Conservation (phyloP, 2,329 filamentous ascomycete species). For the Scedosporium boydii region DNA sequence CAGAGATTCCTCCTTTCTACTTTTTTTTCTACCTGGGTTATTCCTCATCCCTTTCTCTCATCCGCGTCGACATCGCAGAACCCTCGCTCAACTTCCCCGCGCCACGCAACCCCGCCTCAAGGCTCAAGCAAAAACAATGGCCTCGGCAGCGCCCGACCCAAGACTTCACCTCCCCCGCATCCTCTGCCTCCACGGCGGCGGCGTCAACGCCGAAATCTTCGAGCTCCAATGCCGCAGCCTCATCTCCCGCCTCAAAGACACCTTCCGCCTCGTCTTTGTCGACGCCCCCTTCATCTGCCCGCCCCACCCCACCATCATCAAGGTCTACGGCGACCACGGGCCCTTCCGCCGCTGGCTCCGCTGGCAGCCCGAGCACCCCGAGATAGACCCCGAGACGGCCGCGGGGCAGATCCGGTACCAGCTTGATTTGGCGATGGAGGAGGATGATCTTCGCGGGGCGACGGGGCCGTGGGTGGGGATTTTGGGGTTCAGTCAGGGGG, state of each 20-base stretch:
- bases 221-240: constrained; percentile 53
- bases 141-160: neutral
- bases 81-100: neutral
- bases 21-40: neutral
- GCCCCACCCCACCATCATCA: constrained; percentile 51
- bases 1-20: neutral
- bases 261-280: constrained; percentile 64
- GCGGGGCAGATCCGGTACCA: constrained; percentile 28
- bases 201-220: constrained; percentile 64
- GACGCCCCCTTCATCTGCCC: constrained; percentile 57
- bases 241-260: constrained; percentile 32
- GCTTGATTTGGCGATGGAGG: constrained; percentile 37
- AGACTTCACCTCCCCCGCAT: constrained; percentile 46
- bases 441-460: constrained; percentile 38
- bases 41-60: neutral
- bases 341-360: constrained; percentile 57
- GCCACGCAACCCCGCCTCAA: neutral
- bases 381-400: constrained; percentile 35
- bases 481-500: constrained; percentile 59
- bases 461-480: constrained; percentile 50
- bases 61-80: neutral
- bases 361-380: constrained; percentile 48
- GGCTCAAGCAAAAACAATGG: neutral
- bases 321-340: constrained; percentile 55
- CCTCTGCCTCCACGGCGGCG: constrained; percentile 74